A percentile compares a stretch with the other conserved stretches of the same genome.
phyloP scores from a whole-genome alignment of 1,139 yeast genomes.

The Hyphopichia wangnamkhiaoensis region DNA sequence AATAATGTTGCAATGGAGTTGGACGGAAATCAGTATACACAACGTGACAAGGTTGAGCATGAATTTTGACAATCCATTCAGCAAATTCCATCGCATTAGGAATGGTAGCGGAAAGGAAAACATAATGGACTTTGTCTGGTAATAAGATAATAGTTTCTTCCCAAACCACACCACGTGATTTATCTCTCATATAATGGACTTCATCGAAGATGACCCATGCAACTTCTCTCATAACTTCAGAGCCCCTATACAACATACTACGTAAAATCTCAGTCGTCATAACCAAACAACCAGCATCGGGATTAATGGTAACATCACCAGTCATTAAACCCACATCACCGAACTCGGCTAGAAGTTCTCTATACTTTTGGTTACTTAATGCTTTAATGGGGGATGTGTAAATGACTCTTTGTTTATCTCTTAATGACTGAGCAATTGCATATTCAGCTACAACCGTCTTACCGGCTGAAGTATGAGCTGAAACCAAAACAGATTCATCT shows the following conservation, averaged over 20 bases:
- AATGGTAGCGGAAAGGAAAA: slow-evolving; percentile 90
- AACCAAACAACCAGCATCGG: slow-evolving; percentile 94
- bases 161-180: slow-evolving; percentile 98
- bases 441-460: slow-evolving; percentile 98
- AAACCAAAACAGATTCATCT: slow-evolving; percentile 92
- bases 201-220: slow-evolving; percentile 97
- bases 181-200: slow-evolving; percentile 94
- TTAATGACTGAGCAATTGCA: slow-evolving; percentile 91
- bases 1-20: slow-evolving; percentile 94
- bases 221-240: slow-evolving; percentile 94
- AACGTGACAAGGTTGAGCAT: slow-evolving; percentile 95
- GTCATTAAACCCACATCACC: slow-evolving; percentile 98
- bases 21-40: slow-evolving; percentile 99
- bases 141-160: slow-evolving; percentile 95
- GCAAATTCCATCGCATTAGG: slow-evolving; percentile 99
- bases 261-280: slow-evolving; percentile 97
- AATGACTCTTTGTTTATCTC: slow-evolving; percentile 90
- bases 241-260: slow-evolving; percentile 90
- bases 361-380: slow-evolving; percentile 89
- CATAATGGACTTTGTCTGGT: slow-evolving; percentile 92
- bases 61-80: slow-evolving; percentile 96
- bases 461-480: slow-evolving; percentile 99
- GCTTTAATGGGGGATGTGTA: slow-evolving; percentile 98
- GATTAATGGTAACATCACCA: slow-evolving; percentile 96
- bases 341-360: slow-evolving; percentile 89